Evolutionary conservation across 129 eudicot genomes (phyloP), one percentile per base, ranked within the genome.

Genomic region (Lactuca sativa): DNA sequence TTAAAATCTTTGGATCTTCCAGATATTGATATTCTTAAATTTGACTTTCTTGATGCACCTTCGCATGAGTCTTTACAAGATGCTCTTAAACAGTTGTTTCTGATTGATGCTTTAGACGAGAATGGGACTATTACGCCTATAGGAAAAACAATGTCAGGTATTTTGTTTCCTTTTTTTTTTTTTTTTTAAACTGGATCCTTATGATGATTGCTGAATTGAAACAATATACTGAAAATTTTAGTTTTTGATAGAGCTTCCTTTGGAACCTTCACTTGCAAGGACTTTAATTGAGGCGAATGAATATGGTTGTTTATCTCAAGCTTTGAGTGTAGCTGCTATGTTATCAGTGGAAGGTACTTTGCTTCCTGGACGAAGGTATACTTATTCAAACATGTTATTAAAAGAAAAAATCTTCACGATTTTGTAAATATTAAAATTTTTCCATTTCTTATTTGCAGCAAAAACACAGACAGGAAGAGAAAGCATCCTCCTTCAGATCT

Each of bases 231-330:
- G 7, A 61, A 58, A 9, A 33, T 21, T 78, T 69, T 5, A 25
- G 32, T 64, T 37, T 21, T 55, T 33, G 75, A 74, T 85, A 88
- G 98, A 90, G 62, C 89, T 95, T 72, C 99, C 99, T 36, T 67
- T 93, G 78, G 99, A 93, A 74, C 99, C 99, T 74, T 95, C 99
- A 37, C 85, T 95, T 12, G 93, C 99, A 40, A 84, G 99, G 87
- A 95, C 99, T 64, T 74, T 90, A 70, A 80, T 95, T 5, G 97
- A 87, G 84, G 99, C 99, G 59, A 90, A 90, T 74, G 87, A 90
- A 74, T 73, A 66, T 61, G 99, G 91, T 37, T 81, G 97, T 75
- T 64, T 95, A 43, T 62, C 97, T 5, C 93, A 90, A 73, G 99
- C 99, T 67, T 74, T 95, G 71, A 87, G 91, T 25, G 92, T 95